Evolutionary conservation across 2,329 filamentous ascomycete genomes (phyloP), one percentile per base, ranked within the genome.

Genomic region (Talaromyces funiculosus): DNA sequence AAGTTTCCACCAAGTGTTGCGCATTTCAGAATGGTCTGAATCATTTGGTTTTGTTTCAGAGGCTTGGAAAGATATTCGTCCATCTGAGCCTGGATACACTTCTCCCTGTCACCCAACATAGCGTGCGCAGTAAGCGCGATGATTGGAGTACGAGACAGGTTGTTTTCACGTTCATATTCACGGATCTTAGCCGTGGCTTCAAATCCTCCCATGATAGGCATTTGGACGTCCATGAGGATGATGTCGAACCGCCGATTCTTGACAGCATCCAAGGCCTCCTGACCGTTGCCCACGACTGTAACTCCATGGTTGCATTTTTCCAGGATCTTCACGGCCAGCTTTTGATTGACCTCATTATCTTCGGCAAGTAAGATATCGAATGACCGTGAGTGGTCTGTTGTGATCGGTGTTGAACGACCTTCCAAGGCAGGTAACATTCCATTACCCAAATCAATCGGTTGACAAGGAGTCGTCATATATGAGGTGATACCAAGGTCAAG

Each of bases 191-290:
- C 90, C 4, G 94, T 99, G 14, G 94, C 92, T 77, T 99, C 94
- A 72, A 99, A 97, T 47, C 94, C 94, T 72, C 94, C 94, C 92
- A 97, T 97, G 69, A 97, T 90, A n/a, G 94, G 94, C 94, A 99
- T 99, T 74, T 97, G 94, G 18, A 99, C 94, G 72, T 99, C 94
- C 94, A 99, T 99, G 53, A 99, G 83, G 65, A 99, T 94, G 63
- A 96, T 90, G 74, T 99, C 94, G 73, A 95, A 99, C 72, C 90
- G 89, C 78, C 89, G 93, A 72, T 88, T 86, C 81, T 95, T 92
- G 67, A 97, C 87, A n/a, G 90, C 87, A 71, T 97, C 90, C 14
- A 97, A 86, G 1, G 94, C 94, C 71, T 97, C 93, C 65, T 92
- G 84, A 63, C 94, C 94, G 72, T 99, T 99, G 68, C 92, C 91